Conservation (phyloP, 371 early-diverging fungal genomes). For the Haplosporangium sp. region DNA sequence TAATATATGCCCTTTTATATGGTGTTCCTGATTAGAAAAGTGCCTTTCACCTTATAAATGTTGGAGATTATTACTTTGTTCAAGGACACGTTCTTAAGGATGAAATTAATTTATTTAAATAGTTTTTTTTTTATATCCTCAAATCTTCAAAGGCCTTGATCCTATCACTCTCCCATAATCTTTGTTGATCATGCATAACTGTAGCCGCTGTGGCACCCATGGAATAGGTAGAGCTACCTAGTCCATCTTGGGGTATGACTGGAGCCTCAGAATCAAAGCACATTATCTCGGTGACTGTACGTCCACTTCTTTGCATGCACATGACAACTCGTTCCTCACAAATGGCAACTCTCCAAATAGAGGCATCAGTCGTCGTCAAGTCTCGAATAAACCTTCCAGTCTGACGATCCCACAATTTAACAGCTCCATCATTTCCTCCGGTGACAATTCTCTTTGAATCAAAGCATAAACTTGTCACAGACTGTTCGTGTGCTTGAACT, state of each 20-base stretch:
- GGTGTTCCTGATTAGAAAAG: too few relatives aligned
- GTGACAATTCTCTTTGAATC: conserved; percentile 85
- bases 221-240: background rate
- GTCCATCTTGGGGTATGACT: conserved; percentile 7
- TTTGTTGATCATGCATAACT: conserved; percentile 5
- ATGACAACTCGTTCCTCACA: conserved; percentile 73
- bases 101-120: background rate
- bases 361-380: conserved; percentile 69
- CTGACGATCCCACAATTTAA: conserved; percentile 89
- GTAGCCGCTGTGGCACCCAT: conserved; percentile 2
- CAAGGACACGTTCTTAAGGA: too few relatives aligned
- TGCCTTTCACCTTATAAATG: too few relatives aligned
- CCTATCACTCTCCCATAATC: conserved; percentile 1
- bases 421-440: conserved; percentile 87
- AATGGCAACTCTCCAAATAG: conserved; percentile 74
- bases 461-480: conserved; percentile 90
- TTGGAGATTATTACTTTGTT: too few relatives aligned
- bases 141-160: background rate
- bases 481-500: conserved; percentile 84
- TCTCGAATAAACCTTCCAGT: conserved; percentile 80
- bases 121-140: background rate
- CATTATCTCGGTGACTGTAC: conserved; percentile 57
- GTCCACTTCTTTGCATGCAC: conserved; percentile 63
- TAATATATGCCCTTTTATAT: too few relatives aligned
- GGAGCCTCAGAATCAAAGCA: conserved; percentile 56